Base-by-base conservation (phyloP, 495 filamentous ascomycete genomes). In the Cairneyella variabilis region DNA sequence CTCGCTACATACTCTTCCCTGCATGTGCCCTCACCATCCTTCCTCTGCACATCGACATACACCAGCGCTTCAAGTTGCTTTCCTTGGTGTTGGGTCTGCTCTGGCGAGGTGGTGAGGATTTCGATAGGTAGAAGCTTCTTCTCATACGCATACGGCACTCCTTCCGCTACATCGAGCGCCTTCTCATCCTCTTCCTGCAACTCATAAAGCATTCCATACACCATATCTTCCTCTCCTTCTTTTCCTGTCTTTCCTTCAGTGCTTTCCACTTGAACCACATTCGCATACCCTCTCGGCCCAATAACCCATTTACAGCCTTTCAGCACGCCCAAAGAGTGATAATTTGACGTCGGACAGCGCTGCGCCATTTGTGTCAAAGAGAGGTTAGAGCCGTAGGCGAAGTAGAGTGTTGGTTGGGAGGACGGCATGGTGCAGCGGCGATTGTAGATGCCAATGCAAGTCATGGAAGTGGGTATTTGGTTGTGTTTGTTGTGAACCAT, bases 321-420 rank as follows among this genome's bases (percentile, higher is more conserved):
- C 1, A 90, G 71, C 0, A 72, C 58, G 5, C 68, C 78, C 1
- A 72, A 63, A 17, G 78, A 77, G 17, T 71, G 52, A 54, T 76
- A 77, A 21, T 28, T 59, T 49, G 77, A 76, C 3, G 70, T 60
- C 2, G 73, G 76, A 61, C 86, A 90, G 56, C 86, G 82, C 20
- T 63, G 49, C 9, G 36, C 48, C 86, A 90, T 90, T 64, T 90
- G 86, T 4, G 73, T 65, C 18, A 74, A 69, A 61, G 82, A 87
- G 53, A 90, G 75, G 62, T 90, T 90, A 52, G 76, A 83, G 60
- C 85, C 87, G 67, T 88, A 89, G 63, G 78, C 86, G 62, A 89
- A 88, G 70, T 90, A 88, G 60, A 84, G 52, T 1, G 18, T 32
- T 14, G 17, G 38, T 46, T 10, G 41, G 23, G 56, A 9, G 25